Evolutionary conservation across 2,329 filamentous ascomycete species (phyloP).

Genomic region (Botryotinia narcissicola): DNA sequence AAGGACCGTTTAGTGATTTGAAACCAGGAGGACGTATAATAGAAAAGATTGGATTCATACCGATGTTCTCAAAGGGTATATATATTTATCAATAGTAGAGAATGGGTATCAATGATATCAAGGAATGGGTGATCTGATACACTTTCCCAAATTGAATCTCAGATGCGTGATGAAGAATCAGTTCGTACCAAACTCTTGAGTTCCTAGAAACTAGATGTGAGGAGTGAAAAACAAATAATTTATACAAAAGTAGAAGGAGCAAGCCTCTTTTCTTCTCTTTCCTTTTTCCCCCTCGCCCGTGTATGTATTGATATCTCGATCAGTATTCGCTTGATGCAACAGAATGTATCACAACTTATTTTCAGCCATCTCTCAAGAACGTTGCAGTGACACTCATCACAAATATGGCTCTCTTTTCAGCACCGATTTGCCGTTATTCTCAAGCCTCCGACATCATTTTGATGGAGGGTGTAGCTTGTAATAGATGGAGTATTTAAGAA

Average conservation of each 20-base stretch:
- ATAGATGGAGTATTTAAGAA: not conserved
- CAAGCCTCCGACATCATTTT: constrained; percentile 19
- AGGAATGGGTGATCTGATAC: not conserved
- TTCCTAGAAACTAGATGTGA: constrained; percentile 13
- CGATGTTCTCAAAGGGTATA: not conserved
- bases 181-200: constrained; percentile 1
- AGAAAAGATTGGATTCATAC: constrained; percentile 3
- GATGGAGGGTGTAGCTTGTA: not conserved
- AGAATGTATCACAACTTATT: constrained; percentile 2
- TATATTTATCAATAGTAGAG: not conserved
- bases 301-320: constrained; percentile 10
- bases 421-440: constrained; percentile 1
- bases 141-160: not conserved
- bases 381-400: constrained; percentile 21
- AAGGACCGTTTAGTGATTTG: constrained; percentile 10
- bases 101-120: not conserved
- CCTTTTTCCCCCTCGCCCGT: not conserved
- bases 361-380: constrained; percentile 21
- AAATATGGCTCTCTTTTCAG: constrained; percentile 6
- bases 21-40: not conserved
- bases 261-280: constrained; percentile 10
- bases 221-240: constrained; percentile 4
- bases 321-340: constrained; percentile 15
- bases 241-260: constrained; percentile 15
- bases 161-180: not conserved